A percentile compares a stretch with the other conserved stretches of the same genome.
Conservation (phyloP, 805 yeast genomes). For the Nakazawaea molendinolei region DNA sequence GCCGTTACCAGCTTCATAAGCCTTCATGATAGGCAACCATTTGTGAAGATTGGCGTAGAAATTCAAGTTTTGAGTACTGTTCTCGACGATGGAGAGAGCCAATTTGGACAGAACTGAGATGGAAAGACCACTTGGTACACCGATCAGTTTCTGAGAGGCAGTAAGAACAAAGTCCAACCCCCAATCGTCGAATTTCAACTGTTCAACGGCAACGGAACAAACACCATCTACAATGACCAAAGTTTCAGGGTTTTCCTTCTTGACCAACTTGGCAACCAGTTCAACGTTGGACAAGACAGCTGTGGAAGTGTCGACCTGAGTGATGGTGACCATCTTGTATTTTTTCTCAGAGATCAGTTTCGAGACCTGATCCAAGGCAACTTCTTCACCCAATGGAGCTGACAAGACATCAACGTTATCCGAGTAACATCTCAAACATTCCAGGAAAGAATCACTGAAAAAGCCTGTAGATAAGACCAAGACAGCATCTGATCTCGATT, state of each 20-base stretch:
- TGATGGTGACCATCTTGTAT: slow-evolving; percentile 72
- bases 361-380: slow-evolving; percentile 51
- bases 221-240: slow-evolving; percentile 89
- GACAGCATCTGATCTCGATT: slow-evolving; percentile 56
- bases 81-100: slow-evolving; percentile 57
- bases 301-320: slow-evolving; percentile 96
- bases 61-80: slow-evolving; percentile 35
- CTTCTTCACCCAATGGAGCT: slow-evolving; percentile 69
- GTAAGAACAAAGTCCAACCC: slow-evolving; percentile 82
- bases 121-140: slow-evolving; percentile 89
- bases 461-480: slow-evolving; percentile 86
- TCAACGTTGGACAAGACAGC: slow-evolving; percentile 79
- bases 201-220: slow-evolving; percentile 89
- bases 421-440: slow-evolving; percentile 65
- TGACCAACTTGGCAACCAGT: slow-evolving; percentile 54
- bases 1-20: slow-evolving; percentile 71
- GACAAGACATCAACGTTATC: slow-evolving; percentile 68
- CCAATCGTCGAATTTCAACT: slow-evolving; percentile 82
- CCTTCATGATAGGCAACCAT: slow-evolving; percentile 87
- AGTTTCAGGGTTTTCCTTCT: slow-evolving; percentile 66
- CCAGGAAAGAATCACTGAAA: slow-evolving; percentile 79
- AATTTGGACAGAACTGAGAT: slow-evolving; percentile 70
- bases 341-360: slow-evolving; percentile 41
- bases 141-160: slow-evolving; percentile 94
- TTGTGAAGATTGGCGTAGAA: slow-evolving; percentile 68